Conservation (phyloP, 1,139 yeast species). For the Saccharomycopsis phalli region DNA sequence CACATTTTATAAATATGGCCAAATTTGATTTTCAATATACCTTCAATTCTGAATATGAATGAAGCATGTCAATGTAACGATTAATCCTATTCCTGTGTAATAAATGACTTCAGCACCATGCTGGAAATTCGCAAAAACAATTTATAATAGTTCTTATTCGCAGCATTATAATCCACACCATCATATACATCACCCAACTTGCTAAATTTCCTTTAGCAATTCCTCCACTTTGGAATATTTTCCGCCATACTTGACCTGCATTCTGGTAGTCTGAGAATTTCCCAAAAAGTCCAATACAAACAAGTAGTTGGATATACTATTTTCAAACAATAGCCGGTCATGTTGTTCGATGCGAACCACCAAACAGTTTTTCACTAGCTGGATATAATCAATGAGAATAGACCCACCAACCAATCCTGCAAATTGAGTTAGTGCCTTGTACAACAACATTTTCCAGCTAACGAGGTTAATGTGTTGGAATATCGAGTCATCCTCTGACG, state of each 20-base stretch:
- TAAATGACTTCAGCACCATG: too few relatives aligned
- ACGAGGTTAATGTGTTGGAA: conserved; percentile 25
- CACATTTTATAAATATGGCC: too few relatives aligned
- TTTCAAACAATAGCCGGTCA: conserved; percentile 21
- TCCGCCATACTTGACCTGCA: conserved; percentile 21
- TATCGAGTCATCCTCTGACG: conserved; percentile 19
- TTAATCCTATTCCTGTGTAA: too few relatives aligned
- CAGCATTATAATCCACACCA: too few relatives aligned
- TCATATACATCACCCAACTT: too few relatives aligned
- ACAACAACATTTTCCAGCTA: conserved; percentile 31
- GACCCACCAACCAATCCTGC: conserved; percentile 34
- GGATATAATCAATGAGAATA: conserved; percentile 27
- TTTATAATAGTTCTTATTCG: too few relatives aligned
- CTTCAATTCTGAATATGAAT: too few relatives aligned
- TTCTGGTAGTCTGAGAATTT: too few relatives aligned
- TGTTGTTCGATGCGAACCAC: not conserved
- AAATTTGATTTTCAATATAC: too few relatives aligned
- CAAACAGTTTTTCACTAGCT: not conserved
- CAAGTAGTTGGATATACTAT: conserved; percentile 25
- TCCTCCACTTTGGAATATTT: conserved; percentile 19
- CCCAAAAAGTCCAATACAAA: conserved; percentile 15
- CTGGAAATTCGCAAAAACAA: too few relatives aligned
- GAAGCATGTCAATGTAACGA: too few relatives aligned
- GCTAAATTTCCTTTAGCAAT: too few relatives aligned
- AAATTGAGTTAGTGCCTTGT: conserved; percentile 27